phyloP scores from a whole-genome alignment of 352 stramenopile species.

The Globisporangium apiculatum region DNA sequence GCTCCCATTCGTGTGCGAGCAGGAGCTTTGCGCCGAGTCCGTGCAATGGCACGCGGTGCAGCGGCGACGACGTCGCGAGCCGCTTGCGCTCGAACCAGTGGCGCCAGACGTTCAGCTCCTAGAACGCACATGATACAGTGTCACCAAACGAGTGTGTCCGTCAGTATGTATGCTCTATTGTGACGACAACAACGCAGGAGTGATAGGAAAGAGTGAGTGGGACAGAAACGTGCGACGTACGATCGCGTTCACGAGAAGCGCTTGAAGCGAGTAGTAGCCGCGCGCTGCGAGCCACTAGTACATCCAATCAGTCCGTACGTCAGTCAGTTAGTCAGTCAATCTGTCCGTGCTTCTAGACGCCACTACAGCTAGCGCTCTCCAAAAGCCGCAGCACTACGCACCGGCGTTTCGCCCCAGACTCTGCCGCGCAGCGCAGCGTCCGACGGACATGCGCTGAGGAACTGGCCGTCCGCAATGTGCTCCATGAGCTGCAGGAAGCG shows the following conservation, averaged over 20 bases:
- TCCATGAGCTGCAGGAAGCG: conserved; percentile 41
- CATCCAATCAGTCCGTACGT: neutral
- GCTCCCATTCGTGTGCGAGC: conserved; percentile 40
- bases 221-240: conserved; percentile 24
- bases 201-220: neutral
- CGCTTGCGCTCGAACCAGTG: conserved; percentile 37
- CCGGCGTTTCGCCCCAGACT: conserved; percentile 41
- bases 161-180: too few species aligned
- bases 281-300: conserved; percentile 50
- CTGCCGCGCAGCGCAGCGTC: conserved; percentile 25
- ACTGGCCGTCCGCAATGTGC: conserved; percentile 41
- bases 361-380: too few species aligned
- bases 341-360: too few species aligned
- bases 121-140: neutral
- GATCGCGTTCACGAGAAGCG: conserved; percentile 69
- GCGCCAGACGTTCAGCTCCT: conserved; percentile 71
- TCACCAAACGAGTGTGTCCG: neutral
- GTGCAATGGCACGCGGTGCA: conserved; percentile 28
- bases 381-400: neutral
- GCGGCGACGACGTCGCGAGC: conserved; percentile 1
- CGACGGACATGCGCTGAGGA: conserved; percentile 32
- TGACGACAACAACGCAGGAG: too few species aligned
- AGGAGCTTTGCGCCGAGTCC: conserved; percentile 47
- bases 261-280: conserved; percentile 61
- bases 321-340: neutral